Base-by-base conservation (phyloP, 495 filamentous ascomycete genomes). In the Poronia punctata region DNA sequence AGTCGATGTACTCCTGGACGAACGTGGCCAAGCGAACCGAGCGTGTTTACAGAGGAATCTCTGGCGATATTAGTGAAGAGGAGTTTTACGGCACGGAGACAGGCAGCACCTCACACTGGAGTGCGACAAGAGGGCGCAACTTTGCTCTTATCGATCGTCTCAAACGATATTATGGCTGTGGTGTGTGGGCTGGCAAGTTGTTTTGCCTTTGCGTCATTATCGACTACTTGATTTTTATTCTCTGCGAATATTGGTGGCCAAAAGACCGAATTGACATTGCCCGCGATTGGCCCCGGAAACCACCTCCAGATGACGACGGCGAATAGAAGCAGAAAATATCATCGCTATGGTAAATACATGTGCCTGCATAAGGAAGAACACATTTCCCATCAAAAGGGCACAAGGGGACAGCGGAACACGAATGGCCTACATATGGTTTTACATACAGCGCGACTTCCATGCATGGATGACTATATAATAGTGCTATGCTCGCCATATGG, bases 161-260 rank as follows among this genome's bases (percentile, higher is more conserved):
- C 16, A 98, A 98, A 61, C 66, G 89, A 18, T 97, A 98, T 54
- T 98, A 97, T 54, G 92, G 92, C n/a, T 98, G 92, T 54, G 92
- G 92, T n/a, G 88, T 97, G 26, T 98, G 92, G 92, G 92, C 92
- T 7, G 92, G 92, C 6, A 98, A 98, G 63, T 63, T 98, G 16
- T 98, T 98, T 56, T 95, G 89, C 51, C 63, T 98, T 2, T 96
- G 88, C 45, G 89, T 90, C 11, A 80, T 96, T 45, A 83, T 98
- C 31, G 92, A 98, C 56, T 96, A 90, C 51, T 57, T 98, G 45
- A 68, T 98, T 34, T 94, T 84, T 46, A 70, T 93, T 20, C 77
- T 90, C 38, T 65, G 96, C 29, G 93, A 97, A 60, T 75, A 93
- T 63, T 83, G 78, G 66, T 89, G 81, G 40, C 93, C 92, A 0